Conservation (phyloP, 768 basidiomycete species). For the Lanmaoa rubissima region DNA sequence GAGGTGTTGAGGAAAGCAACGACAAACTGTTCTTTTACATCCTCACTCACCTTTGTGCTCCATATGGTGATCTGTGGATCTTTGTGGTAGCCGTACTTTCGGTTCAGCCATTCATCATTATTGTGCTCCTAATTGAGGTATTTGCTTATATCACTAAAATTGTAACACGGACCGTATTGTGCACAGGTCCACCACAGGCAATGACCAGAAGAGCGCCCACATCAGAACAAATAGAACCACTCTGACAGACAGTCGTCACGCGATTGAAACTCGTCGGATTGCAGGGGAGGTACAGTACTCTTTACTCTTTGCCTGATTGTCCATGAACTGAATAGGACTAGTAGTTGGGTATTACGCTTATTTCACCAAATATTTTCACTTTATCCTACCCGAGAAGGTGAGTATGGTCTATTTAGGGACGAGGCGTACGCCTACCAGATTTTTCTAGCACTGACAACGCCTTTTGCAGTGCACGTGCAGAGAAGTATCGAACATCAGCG, state of each 20-base stretch:
- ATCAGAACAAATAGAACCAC: not conserved
- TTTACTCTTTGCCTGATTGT: slow-evolving; percentile 27
- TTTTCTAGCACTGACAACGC: slow-evolving; percentile 37
- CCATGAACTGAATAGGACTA: slow-evolving; percentile 20
- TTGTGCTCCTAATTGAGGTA: slow-evolving; percentile 2
- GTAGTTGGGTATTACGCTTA: slow-evolving; percentile 32
- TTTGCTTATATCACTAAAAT: not conserved
- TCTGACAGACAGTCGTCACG: slow-evolving; percentile 4
- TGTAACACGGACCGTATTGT: not conserved
- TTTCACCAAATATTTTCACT: slow-evolving; percentile 20
- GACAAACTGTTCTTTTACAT: not conserved
- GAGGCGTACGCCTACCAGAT: slow-evolving; percentile 33
- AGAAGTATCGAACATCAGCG: slow-evolving; percentile 96
- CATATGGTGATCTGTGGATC: not conserved
- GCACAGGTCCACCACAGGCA: not conserved
- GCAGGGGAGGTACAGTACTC: slow-evolving; percentile 31
- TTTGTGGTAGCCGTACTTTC: not conserved
- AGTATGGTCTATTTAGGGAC: slow-evolving; percentile 1
- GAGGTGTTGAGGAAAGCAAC: not conserved
- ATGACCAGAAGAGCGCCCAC: not conserved
- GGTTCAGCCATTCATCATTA: not conserved
- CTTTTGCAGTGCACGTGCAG: slow-evolving; percentile 73
- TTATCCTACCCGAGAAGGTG: slow-evolving; percentile 18
- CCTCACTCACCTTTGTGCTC: slow-evolving; percentile 2
- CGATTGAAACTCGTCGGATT: slow-evolving; percentile 25